These are phyloP conservation scores for Colletotrichum orchidophilum DNA, from an alignment of 2,329 filamentous ascomycete genomes.

Conservation along the genomic window DNA sequence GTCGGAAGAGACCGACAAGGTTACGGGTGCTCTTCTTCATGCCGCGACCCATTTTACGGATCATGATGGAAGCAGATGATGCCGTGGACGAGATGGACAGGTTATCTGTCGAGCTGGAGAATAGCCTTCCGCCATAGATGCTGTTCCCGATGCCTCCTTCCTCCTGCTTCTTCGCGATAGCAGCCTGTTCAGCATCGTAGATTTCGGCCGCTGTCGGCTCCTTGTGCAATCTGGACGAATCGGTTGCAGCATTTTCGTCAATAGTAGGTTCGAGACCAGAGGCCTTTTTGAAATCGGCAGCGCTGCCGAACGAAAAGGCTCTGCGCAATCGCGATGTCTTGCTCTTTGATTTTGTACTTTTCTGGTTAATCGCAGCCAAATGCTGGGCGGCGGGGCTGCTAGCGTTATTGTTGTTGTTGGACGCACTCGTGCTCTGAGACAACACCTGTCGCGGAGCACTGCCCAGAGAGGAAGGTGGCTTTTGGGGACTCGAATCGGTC, in stretches of 20 bases:
- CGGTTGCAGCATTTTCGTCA: slow-evolving; percentile 36
- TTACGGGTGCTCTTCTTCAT: slow-evolving; percentile 94
- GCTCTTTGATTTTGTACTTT: slow-evolving; percentile 79
- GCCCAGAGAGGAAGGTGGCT: slow-evolving; percentile 47
- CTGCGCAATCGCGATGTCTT: slow-evolving; percentile 88
- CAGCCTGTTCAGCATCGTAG: slow-evolving; percentile 87
- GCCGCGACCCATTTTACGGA: slow-evolving; percentile 98
- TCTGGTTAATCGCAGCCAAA: slow-evolving; percentile 86
- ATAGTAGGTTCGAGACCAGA: slow-evolving; percentile 54
- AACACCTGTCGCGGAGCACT: slow-evolving; percentile 43
- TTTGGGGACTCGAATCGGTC: slow-evolving; percentile 58
- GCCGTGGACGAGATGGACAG: slow-evolving; percentile 90
- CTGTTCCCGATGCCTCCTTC: slow-evolving; percentile 89
- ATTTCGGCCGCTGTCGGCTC: slow-evolving; percentile 70
- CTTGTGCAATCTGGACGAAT: slow-evolving; percentile 68
- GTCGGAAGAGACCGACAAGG: slow-evolving; percentile 91
- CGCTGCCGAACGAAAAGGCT: slow-evolving; percentile 96
- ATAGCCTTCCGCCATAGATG: slow-evolving; percentile 91
- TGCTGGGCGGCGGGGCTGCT: slow-evolving; percentile 83
- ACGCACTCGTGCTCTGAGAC: slow-evolving; percentile 41
- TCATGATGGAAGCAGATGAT: slow-evolving; percentile 91
- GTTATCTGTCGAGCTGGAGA: slow-evolving; percentile 93
- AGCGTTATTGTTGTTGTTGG: slow-evolving; percentile 46
- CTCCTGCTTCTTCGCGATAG: slow-evolving; percentile 93
- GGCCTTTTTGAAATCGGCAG: slow-evolving; percentile 85